Base-by-base conservation (phyloP, 1,284 basidiomycete species). In the Bothia castanella region DNA sequence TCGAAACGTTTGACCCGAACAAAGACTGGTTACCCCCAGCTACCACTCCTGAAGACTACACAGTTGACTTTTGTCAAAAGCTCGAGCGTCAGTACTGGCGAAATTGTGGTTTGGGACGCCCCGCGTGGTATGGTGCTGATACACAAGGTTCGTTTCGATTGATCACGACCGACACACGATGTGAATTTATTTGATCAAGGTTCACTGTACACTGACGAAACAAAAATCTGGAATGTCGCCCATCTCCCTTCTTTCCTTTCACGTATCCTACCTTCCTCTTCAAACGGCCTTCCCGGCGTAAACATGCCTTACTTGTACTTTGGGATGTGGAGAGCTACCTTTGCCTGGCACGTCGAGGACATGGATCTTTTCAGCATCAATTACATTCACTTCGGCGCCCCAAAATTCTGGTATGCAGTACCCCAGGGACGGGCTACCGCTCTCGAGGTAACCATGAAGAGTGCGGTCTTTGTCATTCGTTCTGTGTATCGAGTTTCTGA, bases 351-450 rank as follows among this genome's bases (percentile, higher is more conserved):
- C 61, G 96, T 99, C 42, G 96, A 99, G 64, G 86, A 93, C 67
- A 93, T 93, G 91, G 96, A 98, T 66, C 78, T 99, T 4, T 97
- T 96, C 72, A 96, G 92, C 49, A 99, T 99, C 75, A 99, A 98
- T 70, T 98, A 97, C 66, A 94, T 99, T 55, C 96, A 99, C 70
- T 99, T 98, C 65, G 96, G 96, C 3, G 95, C 96, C 0, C 95
- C 94, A 1, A 99, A 89, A 61, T 86, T 91, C 66, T 99, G 97
- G 96, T 99, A 99, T 69, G 86, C 94, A 1, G 81, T 98, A 29
- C 95, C 95, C 9, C 96, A 98, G 67, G 84, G 77, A 29, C 82
- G 87, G 58, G 87, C 89, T 5, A 72, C 74, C 19, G 81, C 84
- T 12, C 79, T 97, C 38, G 94, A 97, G 68, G 76, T 82, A 34